These are phyloP conservation scores for Fusarium redolens DNA, from an alignment of 2,329 filamentous ascomycete genomes.

Conservation along the genomic window DNA sequence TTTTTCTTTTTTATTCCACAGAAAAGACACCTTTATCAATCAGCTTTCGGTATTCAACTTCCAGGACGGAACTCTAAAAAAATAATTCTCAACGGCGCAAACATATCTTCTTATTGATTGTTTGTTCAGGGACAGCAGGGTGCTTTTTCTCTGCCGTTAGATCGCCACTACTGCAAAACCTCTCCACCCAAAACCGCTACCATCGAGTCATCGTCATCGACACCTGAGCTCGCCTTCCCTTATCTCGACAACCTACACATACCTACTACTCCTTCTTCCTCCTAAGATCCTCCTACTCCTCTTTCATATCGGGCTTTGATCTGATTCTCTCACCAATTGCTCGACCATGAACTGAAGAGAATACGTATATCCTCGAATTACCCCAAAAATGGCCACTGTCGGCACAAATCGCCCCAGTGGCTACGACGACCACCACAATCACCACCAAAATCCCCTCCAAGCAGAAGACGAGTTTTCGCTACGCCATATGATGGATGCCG, in stretches of 20 bases:
- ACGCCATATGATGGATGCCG: slow-evolving; percentile 44
- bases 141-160: slow-evolving; percentile 1
- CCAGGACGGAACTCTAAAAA: slow-evolving; percentile 8
- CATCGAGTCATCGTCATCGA: slow-evolving; percentile 45
- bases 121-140: not conserved
- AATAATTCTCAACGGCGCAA: not conserved
- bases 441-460: slow-evolving; percentile 38
- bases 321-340: slow-evolving; percentile 2
- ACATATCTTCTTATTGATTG: not conserved
- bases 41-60: not conserved
- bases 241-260: not conserved
- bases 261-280: not conserved
- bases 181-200: slow-evolving; percentile 31
- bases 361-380: slow-evolving; percentile 1
- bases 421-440: slow-evolving; percentile 26
- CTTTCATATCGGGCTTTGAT: not conserved
- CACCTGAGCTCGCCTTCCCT: slow-evolving; percentile 13
- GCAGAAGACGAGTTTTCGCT: slow-evolving; percentile 47
- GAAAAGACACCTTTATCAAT: slow-evolving; percentile 5
- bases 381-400: slow-evolving; percentile 39
- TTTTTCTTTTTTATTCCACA: slow-evolving; percentile 17
- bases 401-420: slow-evolving; percentile 40
- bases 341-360: slow-evolving; percentile 31
- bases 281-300: not conserved
- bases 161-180: slow-evolving; percentile 29